Evolutionary conservation across 179 eudicot species (phyloP), one percentile per base, ranked within the genome.

Genomic region (Silene noctiflora): DNA sequence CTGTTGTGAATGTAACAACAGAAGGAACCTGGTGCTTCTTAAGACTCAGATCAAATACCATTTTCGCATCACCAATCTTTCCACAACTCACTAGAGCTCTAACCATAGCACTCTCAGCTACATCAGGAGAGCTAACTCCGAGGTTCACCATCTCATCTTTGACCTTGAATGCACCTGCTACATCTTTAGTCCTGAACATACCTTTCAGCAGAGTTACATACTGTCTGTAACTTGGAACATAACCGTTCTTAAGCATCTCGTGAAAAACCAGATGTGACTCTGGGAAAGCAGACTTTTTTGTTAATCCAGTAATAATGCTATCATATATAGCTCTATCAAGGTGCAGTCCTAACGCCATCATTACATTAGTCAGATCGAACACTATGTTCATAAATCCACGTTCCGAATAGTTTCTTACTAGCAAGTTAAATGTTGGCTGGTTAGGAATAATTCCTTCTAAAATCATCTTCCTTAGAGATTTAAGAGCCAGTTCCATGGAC

Each of bases 61-160:
- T 56, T 79, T 69, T 77, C 42, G 91, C 97, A 73, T 93, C 98
- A 79, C 89, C 95, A 51, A 79, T 69, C 84, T 85, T 93, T 67
- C 93, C 89, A 79, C 80, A 77, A 55, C 67, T 77, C 60, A 88
- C 91, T 66, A 93, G 91, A 78, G 93, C 98, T 78, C 95, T 86
- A 70, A 91, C 85, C 76, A 93, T 76, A 51, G 93, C 89, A 84
- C 95, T 85, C 55, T 87, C 91, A 62, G 91, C 91, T 76, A 81
- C 71, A 69, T 78, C 80, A 42, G 63, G 78, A 22, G 89, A 81
- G 76, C 75, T 75, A 27, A 87, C 79, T 68, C 90, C 89, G 71
- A 86, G 81, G 44, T 75, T 78, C 77, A 82, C 84, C 89, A 91
- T 87, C 58, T 91, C 91, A 81, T 89, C 89, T 82, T 81, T 88